Evolutionary conservation across 2,329 filamentous ascomycete genomes (phyloP), one percentile per base, ranked within the genome.

Genomic region (Pseudophaeomoniella oleicola): DNA sequence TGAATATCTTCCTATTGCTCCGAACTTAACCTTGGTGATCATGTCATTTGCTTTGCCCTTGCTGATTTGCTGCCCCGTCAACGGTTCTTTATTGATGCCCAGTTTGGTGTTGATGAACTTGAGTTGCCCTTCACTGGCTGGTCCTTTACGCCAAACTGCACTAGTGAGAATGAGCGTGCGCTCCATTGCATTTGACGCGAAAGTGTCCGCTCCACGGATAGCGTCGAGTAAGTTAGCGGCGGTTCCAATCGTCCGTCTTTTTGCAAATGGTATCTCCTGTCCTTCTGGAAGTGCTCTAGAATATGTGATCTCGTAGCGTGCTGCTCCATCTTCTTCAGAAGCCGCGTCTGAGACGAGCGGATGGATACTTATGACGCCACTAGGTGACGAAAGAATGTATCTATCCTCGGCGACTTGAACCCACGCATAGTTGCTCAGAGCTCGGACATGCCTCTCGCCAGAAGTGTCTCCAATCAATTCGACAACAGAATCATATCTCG

Each of bases 1-100:
- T 65, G 62, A 52, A 71, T 85, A 60, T 60, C 73, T 43, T 59
- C 81, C 55, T 64, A 72, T 66, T 1, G 82, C 84, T 1, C 88
- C 88, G 52, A 90, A 81, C 55, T 80, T 88, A 42, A 94, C 53
- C 57, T 93, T 92, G 5, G 84, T 92, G 44, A 96, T 93, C 80
- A 93, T 87, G 53, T 94, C 87, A 3, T 71, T 71, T 3, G 86
- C 87, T 52, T 75, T 75, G 5, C 88, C 88, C 51, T 87, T 90
- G 11, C 72, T 86, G 39, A 93, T 49, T 17, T 76, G 68, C 0
- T 60, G 58, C 0, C 58, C 46, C 2, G 60, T 67, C 35, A 93
- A 55, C 53, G 90, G 75, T 3, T 69, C 70, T 3, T 71, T 59
- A 2, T 72, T 71, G 11, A 46, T 46, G 16, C 57, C 50, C 6